A percentile compares a stretch with the other conserved stretches of the same genome.
Conservation (phyloP, 1,284 basidiomycete species). For the Marasmius oreades region DNA sequence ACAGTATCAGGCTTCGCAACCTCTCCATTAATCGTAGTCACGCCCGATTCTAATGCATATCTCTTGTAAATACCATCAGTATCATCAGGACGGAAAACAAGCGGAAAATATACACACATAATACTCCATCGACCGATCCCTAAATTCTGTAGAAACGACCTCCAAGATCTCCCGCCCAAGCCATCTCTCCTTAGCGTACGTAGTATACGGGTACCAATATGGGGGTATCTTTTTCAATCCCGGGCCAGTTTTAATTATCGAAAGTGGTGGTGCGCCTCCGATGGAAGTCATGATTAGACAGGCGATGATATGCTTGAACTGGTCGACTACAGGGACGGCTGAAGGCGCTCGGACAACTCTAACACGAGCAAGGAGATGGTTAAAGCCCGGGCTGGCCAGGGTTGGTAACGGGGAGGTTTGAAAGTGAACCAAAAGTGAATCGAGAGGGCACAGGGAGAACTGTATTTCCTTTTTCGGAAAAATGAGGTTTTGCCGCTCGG, state of each 20-base stretch:
- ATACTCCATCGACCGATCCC: constrained; percentile 88
- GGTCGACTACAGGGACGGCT: constrained; percentile 27
- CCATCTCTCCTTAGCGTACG: constrained; percentile 92
- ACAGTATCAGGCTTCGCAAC: constrained; percentile 78
- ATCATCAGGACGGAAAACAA: constrained; percentile 4
- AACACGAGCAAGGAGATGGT: constrained; percentile 11
- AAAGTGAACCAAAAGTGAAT: not conserved
- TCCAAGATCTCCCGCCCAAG: constrained; percentile 81
- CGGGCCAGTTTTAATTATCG: constrained; percentile 20
- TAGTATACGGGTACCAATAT: constrained; percentile 84
- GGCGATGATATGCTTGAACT: constrained; percentile 51
- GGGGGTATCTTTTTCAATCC: constrained; percentile 71
- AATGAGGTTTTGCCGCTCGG: no score
- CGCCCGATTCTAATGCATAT: constrained; percentile 91
- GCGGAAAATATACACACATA: constrained; percentile 60
- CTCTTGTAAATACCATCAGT: constrained; percentile 42
- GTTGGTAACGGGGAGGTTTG: not conserved
- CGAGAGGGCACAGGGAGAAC: no score
- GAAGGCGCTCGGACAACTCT: constrained; percentile 12
- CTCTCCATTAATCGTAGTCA: constrained; percentile 90
- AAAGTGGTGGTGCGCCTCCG: constrained; percentile 31
- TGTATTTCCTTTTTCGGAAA: no score
- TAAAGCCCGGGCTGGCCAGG: constrained; percentile 6
- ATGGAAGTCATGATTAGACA: constrained; percentile 49
- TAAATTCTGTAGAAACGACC: constrained; percentile 86